Evolutionary conservation across 2,329 filamentous ascomycete genomes (phyloP).

Genomic region (Fusarium poae): DNA sequence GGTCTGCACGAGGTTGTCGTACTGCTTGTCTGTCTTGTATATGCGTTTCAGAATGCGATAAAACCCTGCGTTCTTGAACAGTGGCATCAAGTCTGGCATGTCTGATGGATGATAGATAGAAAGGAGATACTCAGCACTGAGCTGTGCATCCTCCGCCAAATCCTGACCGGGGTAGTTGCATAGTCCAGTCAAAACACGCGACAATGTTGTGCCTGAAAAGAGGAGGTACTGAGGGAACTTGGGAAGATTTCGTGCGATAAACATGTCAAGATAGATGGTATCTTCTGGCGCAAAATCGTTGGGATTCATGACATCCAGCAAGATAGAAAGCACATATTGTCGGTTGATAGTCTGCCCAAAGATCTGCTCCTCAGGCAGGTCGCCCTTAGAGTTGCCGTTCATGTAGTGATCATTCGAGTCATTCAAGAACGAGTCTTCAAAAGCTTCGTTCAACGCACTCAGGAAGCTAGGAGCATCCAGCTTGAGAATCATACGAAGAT

Average conservation of each 20-base stretch:
- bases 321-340: conserved; percentile 91
- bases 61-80: conserved; percentile 85
- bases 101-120: conserved; percentile 94
- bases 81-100: conserved; percentile 78
- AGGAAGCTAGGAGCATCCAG: conserved; percentile 94
- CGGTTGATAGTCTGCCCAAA: conserved; percentile 82
- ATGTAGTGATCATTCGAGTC: conserved; percentile 73
- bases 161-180: conserved; percentile 86
- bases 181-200: conserved; percentile 82
- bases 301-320: conserved; percentile 89
- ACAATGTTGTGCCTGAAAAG: conserved; percentile 86
- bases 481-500: conserved; percentile 84
- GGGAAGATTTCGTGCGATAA: conserved; percentile 92
- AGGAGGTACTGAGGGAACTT: conserved; percentile 98
- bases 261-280: conserved; percentile 97
- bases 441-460: conserved; percentile 96
- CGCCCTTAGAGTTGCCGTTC: conserved; percentile 63
- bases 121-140: conserved; percentile 95
- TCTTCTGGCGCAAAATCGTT: conserved; percentile 82
- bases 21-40: conserved; percentile 84
- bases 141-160: conserved; percentile 90
- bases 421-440: conserved; percentile 94
- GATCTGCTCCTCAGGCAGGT: conserved; percentile 74
- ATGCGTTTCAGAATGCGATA: conserved; percentile 92
- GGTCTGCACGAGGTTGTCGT: conserved; percentile 79